A percentile compares a stretch with the other conserved stretches of the same genome.
phyloP scores from a whole-genome alignment of 805 yeast genomes.

The Wickerhamomyces sydowiorum region DNA sequence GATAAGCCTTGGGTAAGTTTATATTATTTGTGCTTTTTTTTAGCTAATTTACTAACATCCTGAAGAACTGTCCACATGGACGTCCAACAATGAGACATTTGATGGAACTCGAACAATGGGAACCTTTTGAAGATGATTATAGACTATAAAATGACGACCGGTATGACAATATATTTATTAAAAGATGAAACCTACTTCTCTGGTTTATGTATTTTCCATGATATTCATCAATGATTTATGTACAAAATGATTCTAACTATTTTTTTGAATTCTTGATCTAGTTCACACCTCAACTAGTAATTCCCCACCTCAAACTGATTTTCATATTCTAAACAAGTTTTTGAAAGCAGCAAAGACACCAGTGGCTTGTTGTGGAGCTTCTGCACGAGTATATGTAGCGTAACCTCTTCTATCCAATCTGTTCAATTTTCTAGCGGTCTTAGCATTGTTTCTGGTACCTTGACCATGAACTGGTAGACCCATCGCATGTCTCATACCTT shows the following conservation, averaged over 20 bases:
- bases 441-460: slow-evolving; percentile 84
- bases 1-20: slow-evolving; percentile 72
- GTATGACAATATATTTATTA: not conserved
- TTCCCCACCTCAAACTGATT: no score
- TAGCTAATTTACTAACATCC: not conserved
- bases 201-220: not conserved
- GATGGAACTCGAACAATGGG: slow-evolving; percentile 49
- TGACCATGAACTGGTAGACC: slow-evolving; percentile 87
- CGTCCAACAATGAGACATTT: slow-evolving; percentile 95
- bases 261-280: slow-evolving; percentile 2
- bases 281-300: no score
- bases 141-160: slow-evolving; percentile 16
- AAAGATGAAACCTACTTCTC: not conserved
- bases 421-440: slow-evolving; percentile 84
- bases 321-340: slow-evolving; percentile 11
- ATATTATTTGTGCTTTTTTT: not conserved
- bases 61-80: slow-evolving; percentile 82
- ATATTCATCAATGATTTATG: slow-evolving; percentile 2
- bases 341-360: slow-evolving; percentile 20
- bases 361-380: not conserved
- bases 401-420: slow-evolving; percentile 58
- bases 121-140: slow-evolving; percentile 39
- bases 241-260: not conserved
- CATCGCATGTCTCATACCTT: slow-evolving; percentile 84
- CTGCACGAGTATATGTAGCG: slow-evolving; percentile 5